Conservation (phyloP, 352 stramenopile species). For the Aphanomyces astaci region DNA sequence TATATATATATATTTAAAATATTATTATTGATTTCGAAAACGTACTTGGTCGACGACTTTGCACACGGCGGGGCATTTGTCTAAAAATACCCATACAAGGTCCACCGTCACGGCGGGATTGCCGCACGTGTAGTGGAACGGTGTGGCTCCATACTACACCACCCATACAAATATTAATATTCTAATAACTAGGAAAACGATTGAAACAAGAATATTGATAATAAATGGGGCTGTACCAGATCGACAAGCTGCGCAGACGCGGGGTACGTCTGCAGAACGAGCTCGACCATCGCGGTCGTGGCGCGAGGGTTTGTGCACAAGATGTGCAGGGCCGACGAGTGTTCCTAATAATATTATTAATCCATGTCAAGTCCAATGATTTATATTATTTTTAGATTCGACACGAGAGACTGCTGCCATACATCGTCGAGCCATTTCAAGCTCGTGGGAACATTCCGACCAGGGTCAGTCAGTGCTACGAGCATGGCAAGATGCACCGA, state of each 20-base stretch:
- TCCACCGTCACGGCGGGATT: slow-evolving; percentile 45
- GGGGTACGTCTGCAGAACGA: slow-evolving; percentile 36
- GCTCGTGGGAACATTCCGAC: neutral
- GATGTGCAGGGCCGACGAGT: slow-evolving; percentile 47
- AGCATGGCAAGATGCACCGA: slow-evolving; percentile 32
- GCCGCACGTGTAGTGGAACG: slow-evolving; percentile 67
- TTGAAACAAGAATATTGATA: no score
- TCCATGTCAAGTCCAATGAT: no score
- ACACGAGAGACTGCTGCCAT: neutral
- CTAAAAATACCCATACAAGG: slow-evolving; percentile 63
- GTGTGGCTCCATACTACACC: slow-evolving; percentile 44
- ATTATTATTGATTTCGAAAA: no score
- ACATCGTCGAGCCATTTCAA: slow-evolving; percentile 20
- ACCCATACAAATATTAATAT: no score
- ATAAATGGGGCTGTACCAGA: no score
- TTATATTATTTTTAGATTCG: no score
- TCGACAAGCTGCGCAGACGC: slow-evolving; percentile 44
- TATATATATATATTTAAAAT: no score
- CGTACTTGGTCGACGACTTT: slow-evolving; percentile 45
- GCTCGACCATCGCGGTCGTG: slow-evolving; percentile 32
- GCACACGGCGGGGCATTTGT: slow-evolving; percentile 44
- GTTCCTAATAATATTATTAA: no score
- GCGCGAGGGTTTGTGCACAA: slow-evolving; percentile 54
- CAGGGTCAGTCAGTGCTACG: neutral
- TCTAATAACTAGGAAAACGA: no score